phyloP scores from a whole-genome alignment of 139 green algal species.

The Chara braunii region DNA sequence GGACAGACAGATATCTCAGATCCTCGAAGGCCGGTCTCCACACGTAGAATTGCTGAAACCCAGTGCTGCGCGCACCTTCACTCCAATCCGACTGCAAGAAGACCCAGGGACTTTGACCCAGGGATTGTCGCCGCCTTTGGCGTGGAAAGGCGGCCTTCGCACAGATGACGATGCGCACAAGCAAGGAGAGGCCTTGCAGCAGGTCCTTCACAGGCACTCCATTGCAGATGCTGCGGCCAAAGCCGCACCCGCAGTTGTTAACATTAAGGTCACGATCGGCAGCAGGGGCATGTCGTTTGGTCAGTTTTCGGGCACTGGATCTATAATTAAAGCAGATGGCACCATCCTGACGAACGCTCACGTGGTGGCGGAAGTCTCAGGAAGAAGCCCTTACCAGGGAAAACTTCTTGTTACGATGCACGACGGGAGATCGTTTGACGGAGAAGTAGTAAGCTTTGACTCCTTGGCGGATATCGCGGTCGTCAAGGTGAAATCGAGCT shows the following conservation, averaged over 20 bases:
- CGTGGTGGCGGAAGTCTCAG: conserved; percentile 48
- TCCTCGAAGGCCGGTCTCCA: too few species aligned
- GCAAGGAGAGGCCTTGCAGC: too few species aligned
- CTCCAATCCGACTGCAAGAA: too few species aligned
- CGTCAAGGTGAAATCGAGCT: conserved; percentile 35
- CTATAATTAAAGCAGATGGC: conserved; percentile 54
- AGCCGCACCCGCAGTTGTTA: conserved; percentile 54
- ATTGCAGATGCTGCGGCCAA: conserved; percentile 59
- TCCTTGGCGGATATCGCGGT: conserved; percentile 40
- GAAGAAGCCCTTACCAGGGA: conserved; percentile 36
- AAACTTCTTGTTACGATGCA: conserved; percentile 57
- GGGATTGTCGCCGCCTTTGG: too few species aligned
- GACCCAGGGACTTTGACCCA: too few species aligned
- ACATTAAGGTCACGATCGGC: conserved; percentile 43
- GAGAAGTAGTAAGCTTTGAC: conserved; percentile 44
- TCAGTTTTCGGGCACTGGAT: conserved; percentile 51
- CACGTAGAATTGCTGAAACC: too few species aligned
- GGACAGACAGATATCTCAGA: too few species aligned
- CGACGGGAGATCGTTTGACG: conserved; percentile 68
- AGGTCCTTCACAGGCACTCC: too few species aligned
- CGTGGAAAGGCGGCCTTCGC: too few species aligned
- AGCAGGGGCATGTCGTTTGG: conserved; percentile 25
- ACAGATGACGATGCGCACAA: too few species aligned
- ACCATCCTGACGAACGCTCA: conserved; percentile 75
- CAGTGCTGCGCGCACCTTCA: too few species aligned